These are phyloP conservation scores for Globisporangium rhizosaccharum DNA, from an alignment of 352 stramenopile genomes.

Conservation along the genomic window DNA sequence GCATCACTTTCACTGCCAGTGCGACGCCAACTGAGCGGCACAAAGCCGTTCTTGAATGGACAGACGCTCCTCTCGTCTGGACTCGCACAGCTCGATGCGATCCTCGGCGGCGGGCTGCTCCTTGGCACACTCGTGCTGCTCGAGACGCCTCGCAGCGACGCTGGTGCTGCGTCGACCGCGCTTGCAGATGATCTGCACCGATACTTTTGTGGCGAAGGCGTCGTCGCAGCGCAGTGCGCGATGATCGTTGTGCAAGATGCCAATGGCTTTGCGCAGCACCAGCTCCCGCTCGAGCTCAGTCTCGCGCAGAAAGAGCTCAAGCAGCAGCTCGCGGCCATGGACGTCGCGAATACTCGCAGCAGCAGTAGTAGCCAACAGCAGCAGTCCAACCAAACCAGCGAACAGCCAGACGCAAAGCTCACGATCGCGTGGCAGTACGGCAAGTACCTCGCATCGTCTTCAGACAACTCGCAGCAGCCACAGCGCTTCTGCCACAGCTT, in stretches of 20 bases:
- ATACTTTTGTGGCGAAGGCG: slow-evolving; percentile 59
- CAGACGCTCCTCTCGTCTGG: slow-evolving; percentile 55
- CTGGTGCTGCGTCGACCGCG: slow-evolving; percentile 13
- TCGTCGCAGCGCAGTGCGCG: slow-evolving; percentile 37
- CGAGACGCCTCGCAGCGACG: slow-evolving; percentile 28
- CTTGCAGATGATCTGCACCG: slow-evolving; percentile 50
- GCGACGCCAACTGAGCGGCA: slow-evolving; percentile 22
- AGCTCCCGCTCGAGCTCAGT: slow-evolving; percentile 61
- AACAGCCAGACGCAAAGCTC: slow-evolving; percentile 17
- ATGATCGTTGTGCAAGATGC: slow-evolving; percentile 36
- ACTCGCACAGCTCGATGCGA: slow-evolving; percentile 42
- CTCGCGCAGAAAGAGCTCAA: slow-evolving; percentile 63
- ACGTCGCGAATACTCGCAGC: neutral
- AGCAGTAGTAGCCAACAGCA: slow-evolving; percentile 3
- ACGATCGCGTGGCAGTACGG: slow-evolving; percentile 78
- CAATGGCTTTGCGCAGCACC: slow-evolving; percentile 23
- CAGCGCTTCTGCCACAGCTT: slow-evolving; percentile 71
- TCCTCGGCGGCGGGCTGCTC: slow-evolving; percentile 50
- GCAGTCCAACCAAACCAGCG: neutral
- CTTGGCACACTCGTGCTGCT: slow-evolving; percentile 45
- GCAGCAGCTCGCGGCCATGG: slow-evolving; percentile 27
- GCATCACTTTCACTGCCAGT: neutral
- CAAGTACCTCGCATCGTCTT: slow-evolving; percentile 37
- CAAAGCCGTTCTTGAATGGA: slow-evolving; percentile 66
- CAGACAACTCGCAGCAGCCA: slow-evolving; percentile 2